Conservation (phyloP, 257 asterid genomes). For the Salvia rosmarinus region DNA sequence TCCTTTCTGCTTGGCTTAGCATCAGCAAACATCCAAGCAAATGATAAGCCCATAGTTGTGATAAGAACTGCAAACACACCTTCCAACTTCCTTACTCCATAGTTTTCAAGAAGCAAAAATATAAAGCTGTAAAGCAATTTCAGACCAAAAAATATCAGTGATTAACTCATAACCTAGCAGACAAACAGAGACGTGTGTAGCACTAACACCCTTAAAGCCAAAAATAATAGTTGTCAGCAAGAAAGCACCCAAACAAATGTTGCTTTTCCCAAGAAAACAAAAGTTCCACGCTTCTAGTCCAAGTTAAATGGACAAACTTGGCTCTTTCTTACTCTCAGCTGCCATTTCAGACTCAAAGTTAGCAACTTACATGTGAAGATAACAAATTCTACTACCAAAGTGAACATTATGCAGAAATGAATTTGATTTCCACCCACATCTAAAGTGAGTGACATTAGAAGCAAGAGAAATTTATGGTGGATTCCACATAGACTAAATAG, state of each 20-base stretch:
- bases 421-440: slow-evolving; percentile 33
- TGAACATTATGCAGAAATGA: slow-evolving; percentile 26
- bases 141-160: slow-evolving; percentile 31
- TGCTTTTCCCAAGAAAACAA: slow-evolving; percentile 11
- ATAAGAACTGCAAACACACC: slow-evolving; percentile 95
- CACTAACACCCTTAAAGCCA: slow-evolving; percentile 29
- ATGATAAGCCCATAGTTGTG: slow-evolving; percentile 85
- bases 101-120: slow-evolving; percentile 94
- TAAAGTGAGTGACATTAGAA: slow-evolving; percentile 34
- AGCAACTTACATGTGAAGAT: slow-evolving; percentile 22
- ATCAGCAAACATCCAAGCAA: slow-evolving; percentile 99
- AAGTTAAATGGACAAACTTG: slow-evolving; percentile 17
- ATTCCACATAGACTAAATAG: slow-evolving; percentile 35
- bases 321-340: slow-evolving; percentile 19
- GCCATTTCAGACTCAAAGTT: slow-evolving; percentile 24
- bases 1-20: slow-evolving; percentile 77
- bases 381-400: slow-evolving; percentile 20
- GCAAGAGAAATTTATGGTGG: slow-evolving; percentile 28
- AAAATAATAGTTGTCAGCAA: neutral
- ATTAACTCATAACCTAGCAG: slow-evolving; percentile 34
- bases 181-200: slow-evolving; percentile 26
- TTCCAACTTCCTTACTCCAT: slow-evolving; percentile 98
- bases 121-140: slow-evolving; percentile 67
- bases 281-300: neutral
- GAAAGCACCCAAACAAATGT: slow-evolving; percentile 35